Percentiles rank a stretch among this genome's conserved stretches.
These are phyloP conservation scores for Euryodendron excelsum DNA, from an alignment of 148 eudicot genomes.

Conservation along the genomic window DNA sequence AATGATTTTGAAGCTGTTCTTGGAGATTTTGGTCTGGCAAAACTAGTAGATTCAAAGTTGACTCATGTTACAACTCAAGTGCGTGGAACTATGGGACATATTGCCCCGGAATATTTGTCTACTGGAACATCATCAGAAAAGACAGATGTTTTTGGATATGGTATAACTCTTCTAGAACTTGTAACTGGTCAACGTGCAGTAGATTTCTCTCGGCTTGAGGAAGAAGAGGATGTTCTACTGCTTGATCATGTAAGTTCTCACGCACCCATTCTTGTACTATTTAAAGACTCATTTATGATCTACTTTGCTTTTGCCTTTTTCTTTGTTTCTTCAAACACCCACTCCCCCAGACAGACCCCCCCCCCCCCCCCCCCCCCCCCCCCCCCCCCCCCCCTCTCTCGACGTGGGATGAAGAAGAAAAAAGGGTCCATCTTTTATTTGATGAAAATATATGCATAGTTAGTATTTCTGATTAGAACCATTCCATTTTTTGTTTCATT, in stretches of 20 bases:
- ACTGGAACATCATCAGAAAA: slow-evolving; percentile 95
- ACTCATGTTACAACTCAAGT: slow-evolving; percentile 92
- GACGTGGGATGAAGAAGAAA: neutral
- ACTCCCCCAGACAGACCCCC: too few relatives aligned
- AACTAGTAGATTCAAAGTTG: slow-evolving; percentile 63
- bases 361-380: neutral
- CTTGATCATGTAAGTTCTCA: slow-evolving; percentile 76
- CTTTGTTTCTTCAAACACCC: neutral
- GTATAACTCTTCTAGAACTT: slow-evolving; percentile 85
- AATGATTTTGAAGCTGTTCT: slow-evolving; percentile 79
- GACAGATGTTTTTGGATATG: slow-evolving; percentile 95
- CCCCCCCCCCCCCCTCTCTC: neutral
- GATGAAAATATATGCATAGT: neutral
- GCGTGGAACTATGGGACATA: slow-evolving; percentile 98
- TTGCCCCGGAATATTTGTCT: slow-evolving; percentile 91
- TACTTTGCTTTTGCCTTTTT: neutral
- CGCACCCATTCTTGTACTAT: neutral
- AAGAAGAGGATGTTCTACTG: slow-evolving; percentile 87
- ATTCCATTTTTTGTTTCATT: neutral
- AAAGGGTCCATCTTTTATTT: neutral
- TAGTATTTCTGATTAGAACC: neutral
- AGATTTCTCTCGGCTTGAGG: slow-evolving; percentile 90
- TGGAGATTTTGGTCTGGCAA: slow-evolving; percentile 92
- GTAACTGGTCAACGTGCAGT: slow-evolving; percentile 93
- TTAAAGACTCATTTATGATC: neutral